These are phyloP conservation scores for Talaromyces proteolyticus DNA, from an alignment of 495 filamentous ascomycete species.

Conservation along the genomic window DNA sequence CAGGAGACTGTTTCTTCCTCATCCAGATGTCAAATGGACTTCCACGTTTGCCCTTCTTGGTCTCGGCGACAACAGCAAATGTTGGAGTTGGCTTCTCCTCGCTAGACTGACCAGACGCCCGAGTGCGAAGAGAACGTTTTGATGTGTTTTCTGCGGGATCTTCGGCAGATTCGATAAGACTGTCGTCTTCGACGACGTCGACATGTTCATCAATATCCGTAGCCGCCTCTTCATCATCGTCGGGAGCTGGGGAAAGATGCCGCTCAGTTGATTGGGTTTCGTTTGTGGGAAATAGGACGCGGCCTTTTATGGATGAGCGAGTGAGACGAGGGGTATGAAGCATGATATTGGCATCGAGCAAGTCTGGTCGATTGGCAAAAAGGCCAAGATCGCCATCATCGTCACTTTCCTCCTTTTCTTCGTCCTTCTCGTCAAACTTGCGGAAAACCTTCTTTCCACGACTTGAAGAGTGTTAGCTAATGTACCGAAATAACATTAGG, in stretches of 20 bases:
- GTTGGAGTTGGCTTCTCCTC: slow-evolving; percentile 17
- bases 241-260: slow-evolving; percentile 38
- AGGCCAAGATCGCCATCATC: slow-evolving; percentile 46
- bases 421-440: slow-evolving; percentile 40
- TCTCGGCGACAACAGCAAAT: slow-evolving; percentile 26
- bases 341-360: slow-evolving; percentile 24
- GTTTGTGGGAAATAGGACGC: slow-evolving; percentile 69
- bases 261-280: slow-evolving; percentile 21
- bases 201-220: slow-evolving; percentile 56
- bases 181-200: slow-evolving; percentile 40
- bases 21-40: slow-evolving; percentile 65
- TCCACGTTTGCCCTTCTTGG: slow-evolving; percentile 32
- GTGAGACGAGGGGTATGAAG: slow-evolving; percentile 50
- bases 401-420: slow-evolving; percentile 33
- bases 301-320: slow-evolving; percentile 73
- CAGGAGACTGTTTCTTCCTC: slow-evolving; percentile 46
- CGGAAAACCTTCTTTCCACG: slow-evolving; percentile 86
- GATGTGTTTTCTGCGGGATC: neutral
- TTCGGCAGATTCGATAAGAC: slow-evolving; percentile 8
- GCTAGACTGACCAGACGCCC: slow-evolving; percentile 18
- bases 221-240: slow-evolving; percentile 46
- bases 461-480: slow-evolving; percentile 42
- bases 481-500: neutral
- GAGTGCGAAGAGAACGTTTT: slow-evolving; percentile 21
- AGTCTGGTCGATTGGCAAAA: slow-evolving; percentile 30